These are phyloP conservation scores for Amaranthus palmeri DNA, from an alignment of 148 eudicot genomes.

Conservation along the genomic window DNA sequence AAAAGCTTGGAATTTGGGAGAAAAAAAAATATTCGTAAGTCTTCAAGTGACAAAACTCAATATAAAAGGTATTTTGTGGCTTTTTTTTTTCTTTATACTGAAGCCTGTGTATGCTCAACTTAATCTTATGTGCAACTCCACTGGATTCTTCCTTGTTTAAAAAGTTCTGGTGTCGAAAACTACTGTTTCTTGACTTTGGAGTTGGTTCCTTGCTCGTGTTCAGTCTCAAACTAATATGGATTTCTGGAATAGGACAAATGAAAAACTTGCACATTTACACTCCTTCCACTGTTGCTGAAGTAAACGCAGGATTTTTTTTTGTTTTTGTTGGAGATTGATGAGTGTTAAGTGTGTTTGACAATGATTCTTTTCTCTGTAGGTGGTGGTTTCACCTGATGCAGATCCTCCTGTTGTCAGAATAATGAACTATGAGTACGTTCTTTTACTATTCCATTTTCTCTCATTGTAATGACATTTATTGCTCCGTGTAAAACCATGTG, in stretches of 20 bases:
- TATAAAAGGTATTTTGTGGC: too few species aligned
- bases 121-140: neutral
- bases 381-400: conserved; percentile 83
- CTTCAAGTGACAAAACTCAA: too few species aligned
- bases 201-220: conserved; percentile 1
- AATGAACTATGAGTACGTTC: conserved; percentile 78
- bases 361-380: conserved; percentile 37
- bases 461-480: neutral
- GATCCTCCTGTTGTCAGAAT: conserved; percentile 91
- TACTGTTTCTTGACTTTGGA: neutral
- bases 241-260: neutral
- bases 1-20: too few species aligned
- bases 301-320: neutral
- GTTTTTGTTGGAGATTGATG: neutral
- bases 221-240: neutral
- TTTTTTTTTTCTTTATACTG: neutral
- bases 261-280: neutral
- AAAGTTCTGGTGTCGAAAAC: neutral
- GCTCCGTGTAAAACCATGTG: neutral
- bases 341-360: conserved; percentile 9
- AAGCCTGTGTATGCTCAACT: neutral
- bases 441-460: conserved; percentile 5
- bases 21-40: too few species aligned
- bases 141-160: neutral
- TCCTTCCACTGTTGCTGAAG: too few species aligned